Percentiles rank a stretch among this genome's conserved stretches.
Conservation (phyloP, 495 filamentous ascomycete genomes). For the Rhypophila decipiens region DNA sequence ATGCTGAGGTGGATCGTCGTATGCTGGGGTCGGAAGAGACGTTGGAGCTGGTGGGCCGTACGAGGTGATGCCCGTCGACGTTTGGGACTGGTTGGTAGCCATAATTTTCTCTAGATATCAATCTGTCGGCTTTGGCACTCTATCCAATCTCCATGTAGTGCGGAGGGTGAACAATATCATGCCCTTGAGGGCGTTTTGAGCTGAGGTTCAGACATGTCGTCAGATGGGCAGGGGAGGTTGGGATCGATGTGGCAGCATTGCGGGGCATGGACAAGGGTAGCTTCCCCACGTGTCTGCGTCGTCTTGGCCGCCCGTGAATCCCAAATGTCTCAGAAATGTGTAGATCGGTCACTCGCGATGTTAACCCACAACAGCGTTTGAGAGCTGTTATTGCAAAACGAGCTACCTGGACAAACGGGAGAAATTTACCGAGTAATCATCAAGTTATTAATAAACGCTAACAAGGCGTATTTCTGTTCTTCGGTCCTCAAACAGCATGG, state of each 20-base stretch:
- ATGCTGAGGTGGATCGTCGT: neutral
- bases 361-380: too few relatives aligned
- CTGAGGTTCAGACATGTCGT: neutral
- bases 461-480: too few relatives aligned
- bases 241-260: constrained; percentile 10
- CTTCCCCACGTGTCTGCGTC: constrained; percentile 2
- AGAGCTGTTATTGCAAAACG: too few relatives aligned
- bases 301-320: too few relatives aligned
- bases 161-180: neutral
- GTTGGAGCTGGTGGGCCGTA: constrained; percentile 1
- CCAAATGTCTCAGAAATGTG: too few relatives aligned
- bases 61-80: neutral
- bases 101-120: neutral
- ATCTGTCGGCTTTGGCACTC: neutral
- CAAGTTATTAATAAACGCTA: too few relatives aligned
- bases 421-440: too few relatives aligned
- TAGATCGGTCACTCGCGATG: too few relatives aligned
- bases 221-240: constrained; percentile 1
- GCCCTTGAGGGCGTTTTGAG: neutral
- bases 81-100: neutral
- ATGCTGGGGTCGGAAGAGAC: neutral
- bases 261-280: neutral
- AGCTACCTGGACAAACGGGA: too few relatives aligned
- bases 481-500: too few relatives aligned
- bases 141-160: neutral